A percentile compares a stretch with the other conserved stretches of the same genome.
These are phyloP conservation scores for Dinochytrium kinnereticum DNA, from an alignment of 371 early-diverging fungal genomes.

Conservation along the genomic window DNA sequence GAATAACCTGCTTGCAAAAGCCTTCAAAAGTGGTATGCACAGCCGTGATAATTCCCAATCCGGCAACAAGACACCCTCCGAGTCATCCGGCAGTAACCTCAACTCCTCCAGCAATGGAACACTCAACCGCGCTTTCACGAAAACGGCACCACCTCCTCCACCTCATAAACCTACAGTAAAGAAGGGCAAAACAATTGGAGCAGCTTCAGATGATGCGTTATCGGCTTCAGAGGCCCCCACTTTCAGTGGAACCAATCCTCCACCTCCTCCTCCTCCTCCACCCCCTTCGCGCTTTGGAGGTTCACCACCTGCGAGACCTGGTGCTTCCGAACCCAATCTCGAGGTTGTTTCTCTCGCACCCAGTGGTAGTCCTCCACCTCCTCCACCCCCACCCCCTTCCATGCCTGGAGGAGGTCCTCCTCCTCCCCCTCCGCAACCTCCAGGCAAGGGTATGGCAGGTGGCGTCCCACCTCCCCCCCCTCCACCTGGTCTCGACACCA, in stretches of 20 bases:
- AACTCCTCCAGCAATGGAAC: too few species aligned
- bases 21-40: conserved; percentile 2
- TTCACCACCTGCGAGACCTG: too few species aligned
- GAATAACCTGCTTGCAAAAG: conserved; percentile 3
- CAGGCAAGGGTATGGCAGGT: background rate
- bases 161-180: background rate
- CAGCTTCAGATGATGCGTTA: too few species aligned
- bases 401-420: background rate
- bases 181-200: background rate
- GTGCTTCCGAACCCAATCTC: too few species aligned
- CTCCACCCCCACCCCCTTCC: background rate
- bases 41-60: conserved; percentile 31
- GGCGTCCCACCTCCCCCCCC: conserved; percentile 9
- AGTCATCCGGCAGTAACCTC: conserved; percentile 13
- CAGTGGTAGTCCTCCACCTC: background rate
- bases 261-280: conserved; percentile 32
- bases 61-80: background rate
- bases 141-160: background rate
- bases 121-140: background rate
- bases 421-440: conserved; percentile 6
- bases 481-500: background rate
- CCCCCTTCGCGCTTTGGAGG: conserved; percentile 13
- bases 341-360: background rate
- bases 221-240: too few species aligned
- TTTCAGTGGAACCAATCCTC: too few species aligned